phyloP scores from a whole-genome alignment of 257 asterid species.

The Fraxinus excelsior region DNA sequence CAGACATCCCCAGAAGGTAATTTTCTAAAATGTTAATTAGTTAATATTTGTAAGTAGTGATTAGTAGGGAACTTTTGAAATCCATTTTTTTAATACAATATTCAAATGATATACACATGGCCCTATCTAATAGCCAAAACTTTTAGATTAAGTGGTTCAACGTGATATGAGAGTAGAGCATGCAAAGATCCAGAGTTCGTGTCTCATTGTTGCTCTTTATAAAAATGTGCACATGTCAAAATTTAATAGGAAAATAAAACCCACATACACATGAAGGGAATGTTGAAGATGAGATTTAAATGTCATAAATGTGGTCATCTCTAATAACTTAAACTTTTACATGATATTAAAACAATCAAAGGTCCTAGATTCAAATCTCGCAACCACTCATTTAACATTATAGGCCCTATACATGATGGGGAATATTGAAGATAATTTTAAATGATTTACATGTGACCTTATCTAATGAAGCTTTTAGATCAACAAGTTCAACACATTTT shows the following conservation, averaged over 20 bases:
- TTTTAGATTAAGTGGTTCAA: neutral
- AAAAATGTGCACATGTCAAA: neutral
- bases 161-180: neutral
- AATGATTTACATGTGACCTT: neutral
- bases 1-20: neutral
- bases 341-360: neutral
- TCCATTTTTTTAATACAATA: neutral
- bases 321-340: neutral
- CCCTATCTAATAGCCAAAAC: neutral
- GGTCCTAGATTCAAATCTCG: neutral
- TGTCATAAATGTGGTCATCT: neutral
- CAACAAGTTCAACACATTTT: constrained; percentile 6
- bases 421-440: neutral
- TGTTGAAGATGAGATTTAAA: neutral
- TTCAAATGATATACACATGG: neutral
- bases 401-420: neutral
- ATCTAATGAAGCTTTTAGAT: neutral
- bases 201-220: neutral
- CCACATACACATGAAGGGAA: neutral
- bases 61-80: neutral
- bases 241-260: too few species aligned
- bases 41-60: neutral
- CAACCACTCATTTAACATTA: neutral
- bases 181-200: neutral
- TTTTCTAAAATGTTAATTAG: neutral